phyloP scores from a whole-genome alignment of 352 stramenopile genomes.

The Aphanomyces invadans region DNA sequence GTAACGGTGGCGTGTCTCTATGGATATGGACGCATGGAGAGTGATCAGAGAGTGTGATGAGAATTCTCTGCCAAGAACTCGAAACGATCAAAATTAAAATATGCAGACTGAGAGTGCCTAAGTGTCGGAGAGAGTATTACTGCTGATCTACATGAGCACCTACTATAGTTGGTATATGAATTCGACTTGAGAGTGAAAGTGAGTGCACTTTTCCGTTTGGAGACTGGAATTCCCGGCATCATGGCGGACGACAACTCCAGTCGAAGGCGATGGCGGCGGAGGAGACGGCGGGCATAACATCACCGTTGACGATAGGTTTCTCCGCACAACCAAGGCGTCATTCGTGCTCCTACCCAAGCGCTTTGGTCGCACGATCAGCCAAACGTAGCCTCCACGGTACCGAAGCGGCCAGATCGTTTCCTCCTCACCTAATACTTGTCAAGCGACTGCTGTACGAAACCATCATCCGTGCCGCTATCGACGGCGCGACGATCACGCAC shows the following conservation, averaged over 20 bases:
- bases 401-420: slow-evolving; percentile 27
- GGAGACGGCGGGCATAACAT: background rate
- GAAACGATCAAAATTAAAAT: too few relatives aligned
- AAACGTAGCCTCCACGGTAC: background rate
- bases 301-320: background rate
- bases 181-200: background rate
- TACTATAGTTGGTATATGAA: too few relatives aligned
- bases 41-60: too few relatives aligned
- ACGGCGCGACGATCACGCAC: slow-evolving; percentile 36
- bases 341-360: background rate
- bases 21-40: too few relatives aligned
- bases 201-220: too few relatives aligned
- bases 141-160: too few relatives aligned
- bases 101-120: too few relatives aligned
- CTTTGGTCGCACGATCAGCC: background rate
- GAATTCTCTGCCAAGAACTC: too few relatives aligned
- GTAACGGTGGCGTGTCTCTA: too few relatives aligned
- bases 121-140: background rate
- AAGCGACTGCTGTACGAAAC: slow-evolving; percentile 45
- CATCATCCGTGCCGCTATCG: slow-evolving; percentile 36
- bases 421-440: slow-evolving; percentile 78
- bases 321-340: background rate
- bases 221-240: too few relatives aligned
- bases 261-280: background rate
- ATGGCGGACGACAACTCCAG: background rate